Evolutionary conservation across 805 yeast species (phyloP), one percentile per base, ranked within the genome.

Genomic region (Kuraishia cidri): DNA sequence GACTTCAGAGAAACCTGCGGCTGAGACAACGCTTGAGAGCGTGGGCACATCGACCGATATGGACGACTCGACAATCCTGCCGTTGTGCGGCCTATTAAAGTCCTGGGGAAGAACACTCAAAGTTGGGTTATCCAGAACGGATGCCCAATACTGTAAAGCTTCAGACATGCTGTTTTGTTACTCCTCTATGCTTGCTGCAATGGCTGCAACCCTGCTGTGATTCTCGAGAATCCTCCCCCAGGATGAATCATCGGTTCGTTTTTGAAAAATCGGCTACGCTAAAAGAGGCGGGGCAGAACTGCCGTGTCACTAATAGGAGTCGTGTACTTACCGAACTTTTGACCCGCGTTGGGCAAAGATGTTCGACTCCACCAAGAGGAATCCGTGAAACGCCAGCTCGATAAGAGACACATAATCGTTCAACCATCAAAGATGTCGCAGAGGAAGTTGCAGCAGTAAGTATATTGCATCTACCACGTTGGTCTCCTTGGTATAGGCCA

Each of bases 101-200:
- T 90, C 97, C 39, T 81, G 80, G 11, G 97, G 97, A 34, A 90
- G 65, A 23, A 80, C 85, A 37, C 95, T 84, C 34, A 88, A 64
- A 1, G 97, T 86, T 33, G 95, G 88, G 46, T 72, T 79, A 45
- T 79, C 80, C 56, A 86, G 68, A 36, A 69, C 60, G 34, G 66
- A 53, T 23, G 71, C 62, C 94, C 95, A 86, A 50, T 62, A 60
- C n/a, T 62, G 54, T 37, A 69, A 42, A 32, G 51, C 46, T 22
- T 40, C 42, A 23, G 29, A 15, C 29, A 23, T 24, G n/a, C n/a
- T n/a, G n/a, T n/a, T 16, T 16, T 29, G 15, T 8, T 10, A 8
- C 7, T 27, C 30, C n/a, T 27, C 11, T 27, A 10, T 14, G 20
- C 13, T n/a, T n/a, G n/a, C n/a, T n/a, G n/a, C n/a, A n/a, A n/a